These are phyloP conservation scores for Pterocarpus macrocarpus DNA, from an alignment of 306 rosid species.

Conservation along the genomic window DNA sequence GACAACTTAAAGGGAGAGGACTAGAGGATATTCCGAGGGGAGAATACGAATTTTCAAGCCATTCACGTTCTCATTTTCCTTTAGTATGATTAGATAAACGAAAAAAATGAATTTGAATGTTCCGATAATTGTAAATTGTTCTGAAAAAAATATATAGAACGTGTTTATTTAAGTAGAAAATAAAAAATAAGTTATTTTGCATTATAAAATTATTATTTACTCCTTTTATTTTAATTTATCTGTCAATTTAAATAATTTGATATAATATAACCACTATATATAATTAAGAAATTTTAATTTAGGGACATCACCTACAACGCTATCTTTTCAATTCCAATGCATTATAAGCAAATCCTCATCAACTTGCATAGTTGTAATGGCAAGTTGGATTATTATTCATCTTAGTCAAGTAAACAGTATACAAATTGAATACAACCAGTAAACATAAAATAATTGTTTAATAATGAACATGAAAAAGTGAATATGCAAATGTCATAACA, in stretches of 20 bases:
- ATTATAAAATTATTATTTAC: no score
- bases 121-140: neutral
- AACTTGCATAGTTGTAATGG: neutral
- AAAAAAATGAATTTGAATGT: neutral
- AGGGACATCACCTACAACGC: neutral
- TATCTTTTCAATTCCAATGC: neutral
- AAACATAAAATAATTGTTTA: conserved; percentile 13
- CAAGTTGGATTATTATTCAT: conserved; percentile 2
- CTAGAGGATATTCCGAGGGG: no score
- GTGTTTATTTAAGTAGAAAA: no score
- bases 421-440: neutral
- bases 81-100: neutral
- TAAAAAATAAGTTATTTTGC: no score
- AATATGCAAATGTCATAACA: conserved; percentile 2
- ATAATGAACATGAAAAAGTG: conserved; percentile 3
- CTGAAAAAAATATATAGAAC: no score
- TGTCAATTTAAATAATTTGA: no score
- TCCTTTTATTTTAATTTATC: no score
- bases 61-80: neutral
- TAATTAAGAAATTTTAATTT: neutral
- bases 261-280: neutral
- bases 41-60: neutral
- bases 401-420: conserved; percentile 6
- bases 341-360: neutral
- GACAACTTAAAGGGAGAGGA: neutral